Conservation (phyloP, 495 filamentous ascomycete species). For the Neurospora cerealis region DNA sequence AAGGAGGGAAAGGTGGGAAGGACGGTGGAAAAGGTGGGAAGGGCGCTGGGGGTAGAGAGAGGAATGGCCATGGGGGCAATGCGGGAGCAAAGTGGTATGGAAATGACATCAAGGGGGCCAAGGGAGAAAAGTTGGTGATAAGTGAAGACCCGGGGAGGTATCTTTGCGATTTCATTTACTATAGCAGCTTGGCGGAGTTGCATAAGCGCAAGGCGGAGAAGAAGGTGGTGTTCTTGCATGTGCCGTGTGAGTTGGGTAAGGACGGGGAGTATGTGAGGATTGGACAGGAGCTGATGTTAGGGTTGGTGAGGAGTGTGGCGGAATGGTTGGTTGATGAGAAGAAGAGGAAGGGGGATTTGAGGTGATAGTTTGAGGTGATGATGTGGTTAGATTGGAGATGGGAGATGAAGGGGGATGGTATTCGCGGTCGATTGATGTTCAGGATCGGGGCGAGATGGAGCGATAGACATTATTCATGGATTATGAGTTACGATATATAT, state of each 20-base stretch:
- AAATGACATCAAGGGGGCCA: neutral
- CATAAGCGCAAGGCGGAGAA: conserved; percentile 37
- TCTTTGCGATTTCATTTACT: conserved; percentile 83
- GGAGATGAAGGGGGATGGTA: neutral
- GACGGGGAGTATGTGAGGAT: conserved; percentile 43
- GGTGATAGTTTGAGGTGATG: neutral
- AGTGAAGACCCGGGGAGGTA: conserved; percentile 65
- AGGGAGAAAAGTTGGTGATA: neutral
- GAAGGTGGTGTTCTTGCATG: conserved; percentile 69
- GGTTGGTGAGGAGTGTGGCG: conserved; percentile 57
- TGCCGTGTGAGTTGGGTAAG: conserved; percentile 45
- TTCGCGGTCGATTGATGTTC: neutral
- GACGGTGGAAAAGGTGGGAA: no score
- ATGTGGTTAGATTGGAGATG: neutral
- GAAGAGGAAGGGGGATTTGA: neutral
- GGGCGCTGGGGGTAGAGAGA: neutral
- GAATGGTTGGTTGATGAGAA: conserved; percentile 14
- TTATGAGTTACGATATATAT: neutral
- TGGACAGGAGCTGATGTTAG: conserved; percentile 55
- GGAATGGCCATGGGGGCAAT: no score
- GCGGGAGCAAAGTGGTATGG: neutral
- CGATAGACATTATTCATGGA: neutral
- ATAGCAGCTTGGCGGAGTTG: conserved; percentile 54
- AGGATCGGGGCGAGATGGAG: neutral
- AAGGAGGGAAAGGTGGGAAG: neutral